Base-by-base conservation (phyloP, 2,329 filamentous ascomycete genomes). In the Pseudonectria foliicola region DNA sequence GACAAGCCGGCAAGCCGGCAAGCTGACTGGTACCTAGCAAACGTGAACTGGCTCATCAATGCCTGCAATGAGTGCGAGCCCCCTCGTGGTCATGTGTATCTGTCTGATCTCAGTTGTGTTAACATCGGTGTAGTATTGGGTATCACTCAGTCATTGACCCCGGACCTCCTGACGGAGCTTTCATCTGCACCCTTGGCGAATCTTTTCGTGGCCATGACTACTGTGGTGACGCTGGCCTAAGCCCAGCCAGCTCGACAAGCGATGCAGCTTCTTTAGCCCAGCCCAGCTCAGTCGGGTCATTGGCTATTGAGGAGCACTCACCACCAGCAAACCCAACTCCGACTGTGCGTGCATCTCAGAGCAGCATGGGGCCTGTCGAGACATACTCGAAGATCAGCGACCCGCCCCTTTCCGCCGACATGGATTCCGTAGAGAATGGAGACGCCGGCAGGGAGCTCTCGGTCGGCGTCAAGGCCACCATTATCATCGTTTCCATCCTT, bases 21-120 rank as follows among this genome's bases (percentile, higher is more conserved):
- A 8, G 8, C 18, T 21, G 18, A 21, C 18, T 21, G 8, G 18
- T 8, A 21, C 25, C 13, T 34, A 75, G 72, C 71, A 31, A 71
- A 63, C 45, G 65, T 74, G 34, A 67, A 72, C 44, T 58, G 60
- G 48, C 57, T 75, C 38, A 71, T 74, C 54, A 70, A 66, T 45
- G 54, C 57, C 35, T 76, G 71, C 37, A 60, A 68, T 47, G 66
- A 65, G 72, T 75, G 56, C 55, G 63, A 31, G 26, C 44, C 4
- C 27, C 25, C 23, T 7, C 28, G 13, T 21, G 18, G 18, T 25
- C n/a, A 5, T 21, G 18, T 31, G 18, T 12, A n/a, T n/a, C 4
- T 10, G n/a, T n/a, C n/a, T 32, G 24, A 5, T 14, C 7, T 25
- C 24, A 13, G 26, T 15, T 18, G 33, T 32, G 31, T 43, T 48